These are phyloP conservation scores for Brasenia schreberi DNA, from an alignment of 164 flowering plant genomes.

Conservation along the genomic window DNA sequence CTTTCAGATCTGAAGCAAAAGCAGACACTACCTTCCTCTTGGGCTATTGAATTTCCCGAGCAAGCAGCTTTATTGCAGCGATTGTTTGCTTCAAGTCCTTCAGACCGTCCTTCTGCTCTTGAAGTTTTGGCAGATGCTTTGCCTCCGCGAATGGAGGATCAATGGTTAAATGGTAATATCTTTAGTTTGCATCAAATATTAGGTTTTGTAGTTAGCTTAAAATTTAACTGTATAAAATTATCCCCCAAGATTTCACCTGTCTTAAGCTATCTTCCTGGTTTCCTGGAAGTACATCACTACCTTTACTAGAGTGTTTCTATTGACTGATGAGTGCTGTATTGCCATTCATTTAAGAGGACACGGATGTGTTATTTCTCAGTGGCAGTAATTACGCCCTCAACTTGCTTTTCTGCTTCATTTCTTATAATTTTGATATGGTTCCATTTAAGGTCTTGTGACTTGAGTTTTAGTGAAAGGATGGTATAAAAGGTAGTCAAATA, in stretches of 20 bases:
- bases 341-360: no score
- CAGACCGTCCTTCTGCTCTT: constrained; percentile 84
- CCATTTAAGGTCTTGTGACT: no score
- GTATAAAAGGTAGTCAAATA: no score
- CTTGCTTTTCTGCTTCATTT: no score
- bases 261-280: background rate
- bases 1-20: constrained; percentile 75
- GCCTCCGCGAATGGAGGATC: constrained; percentile 88
- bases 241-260: no score
- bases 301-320: no score
- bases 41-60: constrained; percentile 79
- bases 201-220: background rate
- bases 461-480: no score
- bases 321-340: no score
- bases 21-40: constrained; percentile 58
- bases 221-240: no score
- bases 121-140: constrained; percentile 67
- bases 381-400: no score
- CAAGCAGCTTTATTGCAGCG: constrained; percentile 56
- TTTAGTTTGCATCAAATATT: background rate
- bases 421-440: no score
- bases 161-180: constrained; percentile 65
- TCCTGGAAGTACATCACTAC: background rate
- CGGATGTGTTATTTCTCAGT: no score
- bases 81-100: constrained; percentile 83